phyloP scores from a whole-genome alignment of 2,329 filamentous ascomycete species.

The Zasmidium citrigriseum region DNA sequence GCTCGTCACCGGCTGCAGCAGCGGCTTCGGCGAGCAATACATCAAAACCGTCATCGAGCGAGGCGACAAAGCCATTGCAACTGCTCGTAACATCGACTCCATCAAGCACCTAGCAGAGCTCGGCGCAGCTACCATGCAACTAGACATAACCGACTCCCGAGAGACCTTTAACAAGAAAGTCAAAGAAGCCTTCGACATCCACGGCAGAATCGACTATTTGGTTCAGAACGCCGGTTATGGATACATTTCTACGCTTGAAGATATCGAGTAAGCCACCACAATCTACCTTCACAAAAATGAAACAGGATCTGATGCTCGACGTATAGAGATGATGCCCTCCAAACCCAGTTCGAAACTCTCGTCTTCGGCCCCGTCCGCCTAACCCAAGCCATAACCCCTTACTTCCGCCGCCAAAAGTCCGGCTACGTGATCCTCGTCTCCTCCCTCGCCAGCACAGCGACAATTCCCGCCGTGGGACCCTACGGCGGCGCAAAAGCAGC shows the following conservation, averaged over 20 bases:
- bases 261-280: conserved; percentile 6
- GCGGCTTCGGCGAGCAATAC: conserved; percentile 3
- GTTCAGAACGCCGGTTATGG: conserved; percentile 43
- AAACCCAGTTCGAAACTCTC: conserved; percentile 17
- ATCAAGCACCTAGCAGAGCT: conserved; percentile 14
- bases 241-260: conserved; percentile 13
- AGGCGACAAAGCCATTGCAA: conserved; percentile 47
- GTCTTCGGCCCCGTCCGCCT: conserved; percentile 22
- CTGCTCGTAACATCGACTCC: conserved; percentile 41
- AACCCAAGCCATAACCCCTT: conserved; percentile 20
- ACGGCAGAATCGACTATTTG: conserved; percentile 40
- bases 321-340: not conserved
- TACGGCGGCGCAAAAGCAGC: conserved; percentile 4
- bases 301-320: too few relatives aligned
- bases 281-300: not conserved
- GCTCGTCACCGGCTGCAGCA: conserved; percentile 10
- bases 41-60: not conserved
- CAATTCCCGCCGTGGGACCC: not conserved
- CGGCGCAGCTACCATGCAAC: conserved; percentile 16
- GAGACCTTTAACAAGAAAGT: conserved; percentile 39
- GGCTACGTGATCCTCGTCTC: conserved; percentile 8
- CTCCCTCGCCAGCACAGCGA: not conserved
- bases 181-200: conserved; percentile 33
- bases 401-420: conserved; percentile 17
- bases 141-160: conserved; percentile 42